Conservation (phyloP, 768 basidiomycete genomes). For the Lenzites betulinus region DNA sequence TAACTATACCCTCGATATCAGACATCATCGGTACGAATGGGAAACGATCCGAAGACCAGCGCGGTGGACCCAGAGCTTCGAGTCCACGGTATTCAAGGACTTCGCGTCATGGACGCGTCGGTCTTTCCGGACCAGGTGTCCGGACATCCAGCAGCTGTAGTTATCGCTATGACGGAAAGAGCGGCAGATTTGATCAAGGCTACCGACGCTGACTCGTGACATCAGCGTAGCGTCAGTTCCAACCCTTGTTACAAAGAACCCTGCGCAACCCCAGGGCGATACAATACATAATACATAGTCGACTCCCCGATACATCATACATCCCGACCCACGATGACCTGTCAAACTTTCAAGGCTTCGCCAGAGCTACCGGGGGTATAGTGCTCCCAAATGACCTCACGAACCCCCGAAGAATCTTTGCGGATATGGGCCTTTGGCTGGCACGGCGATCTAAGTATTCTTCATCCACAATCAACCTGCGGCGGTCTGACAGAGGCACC, state of each 20-base stretch:
- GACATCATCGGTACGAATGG: conserved; percentile 42
- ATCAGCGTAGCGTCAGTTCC: no score
- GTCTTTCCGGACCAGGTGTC: conserved; percentile 19
- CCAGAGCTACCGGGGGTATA: not conserved
- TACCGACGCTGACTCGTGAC: not conserved
- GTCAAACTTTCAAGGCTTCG: not conserved
- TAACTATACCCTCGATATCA: not conserved
- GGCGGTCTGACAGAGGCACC: not conserved
- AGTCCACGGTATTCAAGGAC: conserved; percentile 45
- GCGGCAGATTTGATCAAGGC: conserved; percentile 19
- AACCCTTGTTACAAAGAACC: no score
- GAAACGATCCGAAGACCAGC: conserved; percentile 28
- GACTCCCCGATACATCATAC: no score
- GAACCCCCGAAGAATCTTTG: not conserved
- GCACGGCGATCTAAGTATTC: not conserved
- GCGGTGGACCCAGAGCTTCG: conserved; percentile 44
- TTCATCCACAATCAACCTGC: not conserved
- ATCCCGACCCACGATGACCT: no score
- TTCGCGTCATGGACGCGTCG: conserved; percentile 36
- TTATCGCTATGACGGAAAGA: conserved; percentile 21
- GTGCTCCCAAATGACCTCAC: not conserved
- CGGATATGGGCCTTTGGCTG: not conserved
- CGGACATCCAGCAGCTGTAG: conserved; percentile 15
- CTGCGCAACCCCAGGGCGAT: no score
- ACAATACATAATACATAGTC: no score